A percentile compares a stretch with the other conserved stretches of the same genome.
Evolutionary conservation across 495 filamentous ascomycete species (phyloP).

Genomic region (Aspergillus homomorphus): DNA sequence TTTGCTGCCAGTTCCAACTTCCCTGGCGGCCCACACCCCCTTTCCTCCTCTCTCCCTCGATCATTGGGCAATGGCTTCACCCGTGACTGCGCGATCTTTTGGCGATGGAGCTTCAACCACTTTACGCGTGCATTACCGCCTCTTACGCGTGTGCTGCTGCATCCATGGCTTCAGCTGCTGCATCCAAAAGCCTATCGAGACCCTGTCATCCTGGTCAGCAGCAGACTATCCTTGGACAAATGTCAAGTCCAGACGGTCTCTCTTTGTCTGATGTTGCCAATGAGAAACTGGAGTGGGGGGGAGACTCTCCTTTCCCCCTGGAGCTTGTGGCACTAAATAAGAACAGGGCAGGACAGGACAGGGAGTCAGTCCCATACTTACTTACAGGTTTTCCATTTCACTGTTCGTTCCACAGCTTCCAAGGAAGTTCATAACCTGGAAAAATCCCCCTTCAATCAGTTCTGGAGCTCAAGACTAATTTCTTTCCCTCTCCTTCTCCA

Average conservation of each 20-base stretch:
- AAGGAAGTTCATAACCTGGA: not conserved
- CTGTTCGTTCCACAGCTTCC: not conserved
- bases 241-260: not conserved
- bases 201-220: too few species aligned
- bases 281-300: not conserved
- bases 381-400: not conserved
- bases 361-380: too few species aligned
- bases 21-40: slow-evolving; percentile 13
- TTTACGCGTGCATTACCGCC: slow-evolving; percentile 38
- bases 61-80: slow-evolving; percentile 24
- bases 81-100: slow-evolving; percentile 44
- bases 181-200: not conserved
- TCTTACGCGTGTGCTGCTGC: slow-evolving; percentile 30
- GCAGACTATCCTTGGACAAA: not conserved
- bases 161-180: not conserved
- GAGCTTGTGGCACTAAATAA: not conserved
- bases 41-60: slow-evolving; percentile 2
- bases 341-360: not conserved
- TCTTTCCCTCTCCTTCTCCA: not conserved
- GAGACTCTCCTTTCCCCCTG: not conserved
- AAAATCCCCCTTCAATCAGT: not conserved
- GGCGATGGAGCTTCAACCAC: slow-evolving; percentile 29
- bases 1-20: slow-evolving; percentile 12
- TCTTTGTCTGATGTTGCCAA: not conserved
- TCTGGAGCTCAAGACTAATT: not conserved